These are phyloP conservation scores for Kandelia obovata DNA, from an alignment of 345 rosid genomes.

Conservation along the genomic window DNA sequence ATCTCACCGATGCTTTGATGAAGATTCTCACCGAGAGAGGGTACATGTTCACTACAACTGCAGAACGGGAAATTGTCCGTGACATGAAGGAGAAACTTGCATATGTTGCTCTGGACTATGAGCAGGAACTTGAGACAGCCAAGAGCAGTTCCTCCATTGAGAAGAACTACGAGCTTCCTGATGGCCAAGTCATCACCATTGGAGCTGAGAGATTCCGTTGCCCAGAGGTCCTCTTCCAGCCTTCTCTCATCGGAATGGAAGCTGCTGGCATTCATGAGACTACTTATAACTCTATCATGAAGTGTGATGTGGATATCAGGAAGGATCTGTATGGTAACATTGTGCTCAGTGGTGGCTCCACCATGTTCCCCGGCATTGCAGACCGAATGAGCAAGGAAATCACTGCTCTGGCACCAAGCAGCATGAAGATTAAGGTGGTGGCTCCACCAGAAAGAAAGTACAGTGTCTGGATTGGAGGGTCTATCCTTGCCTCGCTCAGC, in stretches of 20 bases:
- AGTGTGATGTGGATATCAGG: constrained; percentile 64
- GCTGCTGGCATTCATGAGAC: constrained; percentile 66
- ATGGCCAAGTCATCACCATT: constrained; percentile 57
- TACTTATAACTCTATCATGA: constrained; percentile 62
- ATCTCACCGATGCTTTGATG: constrained; percentile 60
- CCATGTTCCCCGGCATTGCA: constrained; percentile 59
- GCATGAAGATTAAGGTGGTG: constrained; percentile 61
- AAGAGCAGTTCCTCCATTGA: constrained; percentile 62
- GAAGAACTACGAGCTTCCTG: constrained; percentile 63
- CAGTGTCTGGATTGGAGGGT: constrained; percentile 72
- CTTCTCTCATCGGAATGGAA: constrained; percentile 64
- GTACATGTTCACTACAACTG: constrained; percentile 64
- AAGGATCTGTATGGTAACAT: constrained; percentile 64
- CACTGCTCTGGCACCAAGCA: constrained; percentile 66
- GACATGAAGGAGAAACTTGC: constrained; percentile 80
- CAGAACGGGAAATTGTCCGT: constrained; percentile 85
- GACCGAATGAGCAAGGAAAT: constrained; percentile 66
- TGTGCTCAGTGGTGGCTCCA: constrained; percentile 58
- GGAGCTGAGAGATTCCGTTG: constrained; percentile 72
- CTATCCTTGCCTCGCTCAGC: constrained; percentile 2
- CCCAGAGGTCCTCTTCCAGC: constrained; percentile 69
- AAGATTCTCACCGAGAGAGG: constrained; percentile 66
- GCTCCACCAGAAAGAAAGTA: constrained; percentile 64
- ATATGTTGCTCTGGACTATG: constrained; percentile 59
- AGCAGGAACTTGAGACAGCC: constrained; percentile 60